These are phyloP conservation scores for Backusella macrospora DNA, from an alignment of 192 early-diverging fungal genomes.

Conservation along the genomic window DNA sequence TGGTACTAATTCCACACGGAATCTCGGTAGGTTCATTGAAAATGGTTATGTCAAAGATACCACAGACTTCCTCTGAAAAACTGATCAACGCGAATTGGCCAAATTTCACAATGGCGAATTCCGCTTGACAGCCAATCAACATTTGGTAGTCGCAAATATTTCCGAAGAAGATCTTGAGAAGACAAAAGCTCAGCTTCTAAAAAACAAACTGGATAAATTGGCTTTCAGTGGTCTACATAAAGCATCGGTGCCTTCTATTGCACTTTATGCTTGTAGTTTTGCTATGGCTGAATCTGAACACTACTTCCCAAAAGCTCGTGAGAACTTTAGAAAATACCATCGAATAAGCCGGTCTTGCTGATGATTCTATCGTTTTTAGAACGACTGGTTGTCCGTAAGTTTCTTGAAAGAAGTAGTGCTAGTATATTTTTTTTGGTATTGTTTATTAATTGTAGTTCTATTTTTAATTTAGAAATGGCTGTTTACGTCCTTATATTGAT, in stretches of 20 bases:
- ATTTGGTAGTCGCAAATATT: slow-evolving; percentile 80
- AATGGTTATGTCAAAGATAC: slow-evolving; percentile 89
- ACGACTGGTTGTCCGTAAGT: slow-evolving; percentile 89
- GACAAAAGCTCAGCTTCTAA: slow-evolving; percentile 67
- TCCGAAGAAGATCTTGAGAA: slow-evolving; percentile 63
- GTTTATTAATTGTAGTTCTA: background rate
- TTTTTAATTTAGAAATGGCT: slow-evolving; percentile 65
- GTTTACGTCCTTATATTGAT: slow-evolving; percentile 90
- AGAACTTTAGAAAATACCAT: slow-evolving; percentile 74
- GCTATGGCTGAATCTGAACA: slow-evolving; percentile 97
- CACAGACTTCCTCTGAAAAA: slow-evolving; percentile 68
- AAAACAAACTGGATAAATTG: slow-evolving; percentile 81
- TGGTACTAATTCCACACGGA: slow-evolving; percentile 61
- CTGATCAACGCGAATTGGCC: slow-evolving; percentile 77
- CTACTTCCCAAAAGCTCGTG: slow-evolving; percentile 82
- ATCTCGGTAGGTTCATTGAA: slow-evolving; percentile 87
- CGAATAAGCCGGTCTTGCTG: slow-evolving; percentile 74
- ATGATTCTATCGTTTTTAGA: slow-evolving; percentile 88
- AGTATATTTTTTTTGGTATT: background rate
- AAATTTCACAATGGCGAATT: slow-evolving; percentile 72
- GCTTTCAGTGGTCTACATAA: slow-evolving; percentile 76
- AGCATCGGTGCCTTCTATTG: slow-evolving; percentile 90
- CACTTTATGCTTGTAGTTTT: slow-evolving; percentile 87
- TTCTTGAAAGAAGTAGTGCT: background rate
- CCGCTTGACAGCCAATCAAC: slow-evolving; percentile 88